phyloP scores from a whole-genome alignment of 371 early-diverging fungal genomes.

The Mortierella sp. region DNA sequence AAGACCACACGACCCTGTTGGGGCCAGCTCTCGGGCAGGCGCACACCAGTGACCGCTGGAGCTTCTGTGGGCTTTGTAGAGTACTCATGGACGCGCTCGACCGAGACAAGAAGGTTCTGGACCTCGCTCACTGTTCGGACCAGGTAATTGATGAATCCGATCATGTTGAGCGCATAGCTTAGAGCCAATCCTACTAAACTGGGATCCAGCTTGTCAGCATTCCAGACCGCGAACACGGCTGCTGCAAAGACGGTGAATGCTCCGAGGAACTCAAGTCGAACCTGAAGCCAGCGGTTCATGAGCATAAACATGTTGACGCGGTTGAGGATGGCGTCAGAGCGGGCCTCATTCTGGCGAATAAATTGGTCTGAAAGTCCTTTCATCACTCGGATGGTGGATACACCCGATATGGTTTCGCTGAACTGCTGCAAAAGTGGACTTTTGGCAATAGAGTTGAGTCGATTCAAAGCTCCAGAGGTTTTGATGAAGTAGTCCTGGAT shows the following conservation, averaged over 20 bases:
- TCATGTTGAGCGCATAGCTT: constrained; percentile 65
- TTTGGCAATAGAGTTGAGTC: constrained; percentile 62
- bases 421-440: constrained; percentile 73
- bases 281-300: constrained; percentile 27
- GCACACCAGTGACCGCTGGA: constrained; percentile 32
- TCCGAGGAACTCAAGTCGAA: constrained; percentile 54
- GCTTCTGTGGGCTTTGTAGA: constrained; percentile 64
- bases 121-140: constrained; percentile 59
- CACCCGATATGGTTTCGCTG: constrained; percentile 66
- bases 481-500: constrained; percentile 59
- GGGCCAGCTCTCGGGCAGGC: constrained; percentile 59
- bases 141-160: constrained; percentile 9
- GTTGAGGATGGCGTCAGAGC: constrained; percentile 6
- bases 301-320: neutral
- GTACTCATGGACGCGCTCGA: constrained; percentile 76
- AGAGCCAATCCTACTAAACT: constrained; percentile 74
- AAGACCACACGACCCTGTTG: constrained; percentile 66
- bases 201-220: constrained; percentile 53
- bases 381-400: constrained; percentile 57
- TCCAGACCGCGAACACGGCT: constrained; percentile 24
- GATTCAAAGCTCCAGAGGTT: constrained; percentile 68
- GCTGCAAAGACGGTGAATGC: constrained; percentile 22
- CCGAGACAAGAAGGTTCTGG: constrained; percentile 67
- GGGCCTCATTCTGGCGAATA: constrained; percentile 15
- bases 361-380: constrained; percentile 47